Evolutionary conservation across 1,284 basidiomycete species (phyloP), one percentile per base, ranked within the genome.

Genomic region (Wallemia ichthyophaga): DNA sequence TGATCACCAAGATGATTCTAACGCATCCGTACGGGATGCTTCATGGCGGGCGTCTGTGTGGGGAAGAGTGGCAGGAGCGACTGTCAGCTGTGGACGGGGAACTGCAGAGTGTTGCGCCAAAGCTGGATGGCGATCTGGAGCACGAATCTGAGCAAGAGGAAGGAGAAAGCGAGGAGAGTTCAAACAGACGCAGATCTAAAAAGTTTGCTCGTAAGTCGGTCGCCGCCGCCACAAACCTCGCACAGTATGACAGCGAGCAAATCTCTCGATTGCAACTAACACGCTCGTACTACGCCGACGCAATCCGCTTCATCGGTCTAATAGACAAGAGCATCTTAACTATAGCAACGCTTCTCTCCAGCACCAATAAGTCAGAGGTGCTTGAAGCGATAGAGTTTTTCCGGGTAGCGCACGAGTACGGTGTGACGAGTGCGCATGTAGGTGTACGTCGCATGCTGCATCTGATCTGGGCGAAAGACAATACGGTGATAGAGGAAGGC

Each of bases 401-500:
- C 77, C 76, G 82, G 59, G 77, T 84, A 9, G 80, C 84, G 0
- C 77, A 82, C 66, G 83, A 83, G 67, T 95, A 94, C 69, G 75
- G 84, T 65, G 77, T 96, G 59, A 23, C 23, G 48, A 37, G 1
- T 17, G 19, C 64, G 23, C 63, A 87, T 83, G 68, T 70, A 15
- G 89, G 89, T 0, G 82, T 99, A 66, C 88, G 85, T 72, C 85
- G 82, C 66, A 98, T 98, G 92, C 69, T 99, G 3, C 94, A 98
- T 70, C 75, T 99, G 32, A 87, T 99, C 65, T 98, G 94, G 94
- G 78, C 79, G 15, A 98, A 96, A 68, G 92, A 96, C 68, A 89
- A 89, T 67, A 76, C 85, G 25, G 83, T 84, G 15, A 78, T 78
- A 23, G 86, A 87, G 66, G 84, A 85, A 61, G 84, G 82, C 15